These are phyloP conservation scores for Lactarius tabidus DNA, from an alignment of 768 basidiomycete species.

Conservation along the genomic window DNA sequence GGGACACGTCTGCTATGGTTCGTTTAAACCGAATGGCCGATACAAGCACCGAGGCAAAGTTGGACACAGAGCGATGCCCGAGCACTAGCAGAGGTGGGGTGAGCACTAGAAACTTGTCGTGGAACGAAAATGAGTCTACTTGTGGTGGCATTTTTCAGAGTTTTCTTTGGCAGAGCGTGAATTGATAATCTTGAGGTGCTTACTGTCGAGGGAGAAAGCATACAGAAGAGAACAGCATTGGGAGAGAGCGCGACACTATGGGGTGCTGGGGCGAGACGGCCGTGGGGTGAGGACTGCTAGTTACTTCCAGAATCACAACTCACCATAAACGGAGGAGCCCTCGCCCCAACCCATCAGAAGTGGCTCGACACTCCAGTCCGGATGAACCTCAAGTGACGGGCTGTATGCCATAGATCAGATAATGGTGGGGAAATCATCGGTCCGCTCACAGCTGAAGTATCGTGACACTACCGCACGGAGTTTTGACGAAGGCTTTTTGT, in stretches of 20 bases:
- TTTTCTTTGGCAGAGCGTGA: constrained; percentile 18
- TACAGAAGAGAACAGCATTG: constrained; percentile 54
- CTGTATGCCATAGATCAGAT: neutral
- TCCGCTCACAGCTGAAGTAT: constrained; percentile 18
- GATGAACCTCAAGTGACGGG: constrained; percentile 15
- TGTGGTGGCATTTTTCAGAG: neutral
- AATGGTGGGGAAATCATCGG: neutral
- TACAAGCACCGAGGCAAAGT: constrained; percentile 28
- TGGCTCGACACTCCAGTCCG: constrained; percentile 19
- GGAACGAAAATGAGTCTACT: constrained; percentile 21
- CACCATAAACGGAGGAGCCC: constrained; percentile 15
- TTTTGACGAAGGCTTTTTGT: constrained; percentile 1
- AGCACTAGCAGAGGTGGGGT: constrained; percentile 3
- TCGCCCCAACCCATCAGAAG: constrained; percentile 20
- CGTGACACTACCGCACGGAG: constrained; percentile 9
- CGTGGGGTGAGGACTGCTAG: neutral
- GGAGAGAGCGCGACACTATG: constrained; percentile 53
- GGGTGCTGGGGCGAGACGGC: constrained; percentile 46
- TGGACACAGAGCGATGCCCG: constrained; percentile 22
- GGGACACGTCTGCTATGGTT: constrained; percentile 58
- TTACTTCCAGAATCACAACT: neutral
- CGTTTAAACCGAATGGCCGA: constrained; percentile 48
- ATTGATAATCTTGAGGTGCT: constrained; percentile 16
- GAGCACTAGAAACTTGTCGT: neutral
- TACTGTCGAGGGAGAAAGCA: constrained; percentile 35